phyloP scores from a whole-genome alignment of 345 rosid genomes.

The Hirschfeldia incana region DNA sequence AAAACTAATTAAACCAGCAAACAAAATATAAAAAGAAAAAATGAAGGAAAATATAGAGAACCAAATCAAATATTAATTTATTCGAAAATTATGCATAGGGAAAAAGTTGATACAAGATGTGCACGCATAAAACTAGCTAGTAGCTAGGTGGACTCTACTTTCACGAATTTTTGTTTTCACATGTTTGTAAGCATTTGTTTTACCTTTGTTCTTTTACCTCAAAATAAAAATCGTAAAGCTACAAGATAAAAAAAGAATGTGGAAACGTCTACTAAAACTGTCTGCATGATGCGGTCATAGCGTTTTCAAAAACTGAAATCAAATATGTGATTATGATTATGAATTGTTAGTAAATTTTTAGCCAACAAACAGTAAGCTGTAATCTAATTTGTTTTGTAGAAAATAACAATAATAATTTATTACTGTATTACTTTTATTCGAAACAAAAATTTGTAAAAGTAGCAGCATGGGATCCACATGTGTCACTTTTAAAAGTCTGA shows the following conservation, averaged over 20 bases:
- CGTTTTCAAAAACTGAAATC: background rate
- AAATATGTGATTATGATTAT: background rate
- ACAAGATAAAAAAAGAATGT: background rate
- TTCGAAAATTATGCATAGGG: background rate
- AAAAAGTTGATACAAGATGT: constrained; percentile 1
- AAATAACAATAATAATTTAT: background rate
- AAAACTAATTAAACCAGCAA: background rate
- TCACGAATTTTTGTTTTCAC: constrained; percentile 8
- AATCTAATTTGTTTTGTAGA: background rate
- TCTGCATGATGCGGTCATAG: background rate
- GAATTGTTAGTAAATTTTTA: background rate
- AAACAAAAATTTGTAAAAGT: background rate
- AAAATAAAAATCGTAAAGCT: background rate
- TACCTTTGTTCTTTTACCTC: constrained; percentile 11
- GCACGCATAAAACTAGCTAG: background rate
- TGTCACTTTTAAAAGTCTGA: constrained; percentile 20
- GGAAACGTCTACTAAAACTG: constrained; percentile 3
- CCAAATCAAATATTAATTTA: background rate
- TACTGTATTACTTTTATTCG: background rate
- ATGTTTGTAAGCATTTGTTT: constrained; percentile 26
- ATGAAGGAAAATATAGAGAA: background rate
- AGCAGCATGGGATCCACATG: constrained; percentile 21
- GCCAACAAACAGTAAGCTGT: background rate
- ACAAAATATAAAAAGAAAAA: background rate
- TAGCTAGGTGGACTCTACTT: constrained; percentile 20